A percentile compares a stretch with the other conserved stretches of the same genome.
These are phyloP conservation scores for Boletellus emodensis DNA, from an alignment of 768 basidiomycete species.

Conservation along the genomic window DNA sequence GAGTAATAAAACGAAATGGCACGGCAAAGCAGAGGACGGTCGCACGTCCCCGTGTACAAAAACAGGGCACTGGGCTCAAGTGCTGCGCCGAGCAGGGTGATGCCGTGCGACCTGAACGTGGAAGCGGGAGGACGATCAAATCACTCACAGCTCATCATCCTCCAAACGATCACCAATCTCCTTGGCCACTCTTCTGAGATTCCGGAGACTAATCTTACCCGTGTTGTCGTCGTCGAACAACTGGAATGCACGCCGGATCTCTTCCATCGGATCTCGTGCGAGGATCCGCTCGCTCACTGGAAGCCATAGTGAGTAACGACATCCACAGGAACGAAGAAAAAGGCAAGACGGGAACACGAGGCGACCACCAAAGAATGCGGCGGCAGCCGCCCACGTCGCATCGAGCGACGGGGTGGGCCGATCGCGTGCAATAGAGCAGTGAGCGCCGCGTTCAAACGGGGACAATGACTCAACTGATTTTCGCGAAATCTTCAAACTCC, in stretches of 20 bases:
- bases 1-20: constrained; percentile 21
- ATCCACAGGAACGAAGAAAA: neutral
- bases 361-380: neutral
- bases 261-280: constrained; percentile 92
- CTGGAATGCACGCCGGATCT: constrained; percentile 93
- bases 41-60: constrained; percentile 23
- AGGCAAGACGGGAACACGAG: neutral
- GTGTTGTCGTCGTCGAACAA: constrained; percentile 96
- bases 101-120: constrained; percentile 11
- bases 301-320: constrained; percentile 19
- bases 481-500: constrained; percentile 91
- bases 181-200: constrained; percentile 90
- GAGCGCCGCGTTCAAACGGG: neutral
- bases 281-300: constrained; percentile 93
- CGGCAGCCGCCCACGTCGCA: constrained; percentile 2
- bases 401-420: neutral
- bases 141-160: constrained; percentile 91
- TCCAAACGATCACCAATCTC: constrained; percentile 94
- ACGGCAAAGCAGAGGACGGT: constrained; percentile 13
- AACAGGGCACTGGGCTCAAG: constrained; percentile 26
- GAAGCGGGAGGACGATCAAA: constrained; percentile 3
- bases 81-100: constrained; percentile 22
- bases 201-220: constrained; percentile 88
- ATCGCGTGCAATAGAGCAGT: neutral
- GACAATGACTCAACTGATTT: constrained; percentile 68